phyloP scores from a whole-genome alignment of 73 alveolate genomes.

The Paramecium tetraurelia region DNA sequence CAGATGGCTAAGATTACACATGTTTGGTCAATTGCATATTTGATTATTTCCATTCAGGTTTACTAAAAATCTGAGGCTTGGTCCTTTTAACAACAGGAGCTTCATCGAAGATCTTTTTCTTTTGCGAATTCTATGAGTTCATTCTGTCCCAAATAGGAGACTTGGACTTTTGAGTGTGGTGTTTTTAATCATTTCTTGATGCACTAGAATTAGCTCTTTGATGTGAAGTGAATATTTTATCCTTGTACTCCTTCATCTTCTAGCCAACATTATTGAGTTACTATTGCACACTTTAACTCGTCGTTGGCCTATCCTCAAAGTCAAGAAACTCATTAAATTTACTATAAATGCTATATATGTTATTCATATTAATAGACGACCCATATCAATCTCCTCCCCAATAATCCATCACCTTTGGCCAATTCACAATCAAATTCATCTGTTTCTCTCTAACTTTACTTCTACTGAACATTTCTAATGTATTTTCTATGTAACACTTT shows the following conservation, averaged over 20 bases:
- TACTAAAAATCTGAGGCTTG: not conserved
- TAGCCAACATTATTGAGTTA: not conserved
- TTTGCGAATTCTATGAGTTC: not conserved
- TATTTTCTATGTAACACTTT: not conserved
- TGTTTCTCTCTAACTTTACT: not conserved
- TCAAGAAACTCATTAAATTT: constrained; percentile 3
- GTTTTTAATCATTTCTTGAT: not conserved
- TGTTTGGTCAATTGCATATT: not conserved
- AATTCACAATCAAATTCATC: not conserved
- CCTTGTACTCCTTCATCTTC: not conserved
- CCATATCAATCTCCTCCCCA: constrained; percentile 27
- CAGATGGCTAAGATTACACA: not conserved
- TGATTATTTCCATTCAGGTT: not conserved
- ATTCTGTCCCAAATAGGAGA: not conserved
- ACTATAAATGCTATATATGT: constrained; percentile 36
- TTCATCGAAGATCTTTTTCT: not conserved
- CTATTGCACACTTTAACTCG: not conserved
- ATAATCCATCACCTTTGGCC: constrained; percentile 41
- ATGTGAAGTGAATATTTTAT: constrained; percentile 10
- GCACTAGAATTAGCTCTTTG: not conserved
- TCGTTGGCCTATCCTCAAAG: not conserved
- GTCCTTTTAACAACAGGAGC: not conserved
- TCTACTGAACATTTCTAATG: not conserved
- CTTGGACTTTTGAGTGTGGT: not conserved
- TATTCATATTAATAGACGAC: constrained; percentile 50